Evolutionary conservation across 257 asterid species (phyloP), one percentile per base, ranked within the genome.

Genomic region (Solanum arcanum): DNA sequence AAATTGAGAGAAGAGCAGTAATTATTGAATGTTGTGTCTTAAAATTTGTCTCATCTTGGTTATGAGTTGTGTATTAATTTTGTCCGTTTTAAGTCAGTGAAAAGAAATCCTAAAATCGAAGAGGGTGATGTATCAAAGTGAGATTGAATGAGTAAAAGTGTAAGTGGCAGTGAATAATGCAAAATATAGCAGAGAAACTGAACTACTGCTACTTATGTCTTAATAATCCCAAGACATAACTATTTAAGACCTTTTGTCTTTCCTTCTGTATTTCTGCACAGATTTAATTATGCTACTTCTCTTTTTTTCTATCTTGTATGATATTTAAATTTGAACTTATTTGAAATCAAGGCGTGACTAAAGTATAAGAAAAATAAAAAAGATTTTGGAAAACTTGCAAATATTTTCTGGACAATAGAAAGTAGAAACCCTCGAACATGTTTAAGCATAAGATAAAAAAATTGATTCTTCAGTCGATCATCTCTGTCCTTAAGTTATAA

Each of bases 111-210:
- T 21, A 84, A 69, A 86, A 88, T 83, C 42, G 90, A 86, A 84
- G 29, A 88, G 49, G 86, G 72, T 29, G 68, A 27, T 27, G 23
- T 88, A 75, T 88, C 81, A 78, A 47, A 86, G 35, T 29, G 59
- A 39, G 52, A 68, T 37, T 44, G 60, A 49, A 64, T 88, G 18
- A 75, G 9, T 29, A 70, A 0, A 70, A 0, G 13, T 33, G 78
- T 16, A 29, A 80, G 85, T 80, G 44, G 12, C 88, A 86, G 86
- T 88, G 86, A 90, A 91, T 90, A 89, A 92, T 90, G 89, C 91
- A 87, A 86, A 88, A 44, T 82, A 46, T 87, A 86, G 73, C 90
- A 90, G 91, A 84, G 82, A 87, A 86, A 91, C 90, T 76, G 81
- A 87, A 72, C 25, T 69, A 46, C 84, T 46, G 27, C 66, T 78